These are phyloP conservation scores for Lactarius sanguifluus DNA, from an alignment of 768 basidiomycete genomes.

Conservation along the genomic window DNA sequence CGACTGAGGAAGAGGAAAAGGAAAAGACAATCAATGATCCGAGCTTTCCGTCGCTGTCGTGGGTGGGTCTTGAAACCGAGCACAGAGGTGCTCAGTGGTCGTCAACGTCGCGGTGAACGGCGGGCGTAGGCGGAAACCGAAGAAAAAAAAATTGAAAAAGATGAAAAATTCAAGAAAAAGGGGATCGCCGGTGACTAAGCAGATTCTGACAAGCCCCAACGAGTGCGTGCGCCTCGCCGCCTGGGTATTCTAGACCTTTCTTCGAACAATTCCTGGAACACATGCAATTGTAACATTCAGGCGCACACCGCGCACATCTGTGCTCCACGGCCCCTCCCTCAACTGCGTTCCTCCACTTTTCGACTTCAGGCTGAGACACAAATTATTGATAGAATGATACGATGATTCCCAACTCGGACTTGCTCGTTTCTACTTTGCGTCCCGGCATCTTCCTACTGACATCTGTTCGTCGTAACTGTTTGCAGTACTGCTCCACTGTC, in stretches of 20 bases:
- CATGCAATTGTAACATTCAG: background rate
- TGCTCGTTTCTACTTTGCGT: background rate
- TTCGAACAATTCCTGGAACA: background rate
- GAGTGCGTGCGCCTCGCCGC: no score
- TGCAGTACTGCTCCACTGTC: background rate
- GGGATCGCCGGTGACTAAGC: conserved; percentile 14
- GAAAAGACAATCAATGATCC: background rate
- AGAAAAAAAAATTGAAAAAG: background rate
- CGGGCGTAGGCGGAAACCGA: conserved; percentile 3
- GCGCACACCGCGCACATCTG: background rate
- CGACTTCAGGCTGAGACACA: background rate
- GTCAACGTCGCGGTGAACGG: conserved; percentile 19
- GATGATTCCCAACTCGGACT: background rate
- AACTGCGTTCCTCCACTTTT: background rate
- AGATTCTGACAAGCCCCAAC: no score
- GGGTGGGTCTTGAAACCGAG: conserved; percentile 5
- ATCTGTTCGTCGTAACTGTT: background rate
- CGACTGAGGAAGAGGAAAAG: background rate
- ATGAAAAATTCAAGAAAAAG: background rate
- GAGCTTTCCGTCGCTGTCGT: conserved; percentile 12
- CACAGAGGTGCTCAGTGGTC: background rate
- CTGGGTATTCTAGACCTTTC: background rate
- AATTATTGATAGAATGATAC: background rate
- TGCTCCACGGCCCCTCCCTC: background rate
- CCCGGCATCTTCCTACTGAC: background rate